Percentiles rank a stretch among this genome's conserved stretches.
phyloP scores from a whole-genome alignment of 495 filamentous ascomycete genomes.

The Glonium stellatum region DNA sequence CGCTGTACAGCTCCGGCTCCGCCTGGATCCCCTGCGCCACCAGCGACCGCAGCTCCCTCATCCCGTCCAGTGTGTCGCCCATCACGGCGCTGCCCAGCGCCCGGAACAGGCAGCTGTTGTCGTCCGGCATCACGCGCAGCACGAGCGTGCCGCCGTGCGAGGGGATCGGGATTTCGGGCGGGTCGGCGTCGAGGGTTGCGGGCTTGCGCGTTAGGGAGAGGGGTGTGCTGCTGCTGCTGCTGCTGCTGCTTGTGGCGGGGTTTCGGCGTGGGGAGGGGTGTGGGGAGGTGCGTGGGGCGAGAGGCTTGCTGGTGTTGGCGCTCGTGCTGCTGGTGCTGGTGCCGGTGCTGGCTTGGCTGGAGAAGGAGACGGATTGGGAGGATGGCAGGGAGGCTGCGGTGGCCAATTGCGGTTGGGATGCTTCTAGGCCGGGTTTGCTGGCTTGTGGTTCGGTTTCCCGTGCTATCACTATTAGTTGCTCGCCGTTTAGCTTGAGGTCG shows the following conservation, averaged over 20 bases:
- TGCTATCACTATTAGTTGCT: conserved; percentile 65
- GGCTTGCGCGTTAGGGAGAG: conserved; percentile 38
- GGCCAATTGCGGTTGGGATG: background rate
- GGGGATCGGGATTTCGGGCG: conserved; percentile 62
- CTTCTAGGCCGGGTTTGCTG: background rate
- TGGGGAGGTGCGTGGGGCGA: background rate
- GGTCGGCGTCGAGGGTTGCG: conserved; percentile 46
- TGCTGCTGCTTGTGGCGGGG: no score
- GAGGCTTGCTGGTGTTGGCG: conserved; percentile 5
- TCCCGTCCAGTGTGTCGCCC: conserved; percentile 57
- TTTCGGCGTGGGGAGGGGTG: background rate
- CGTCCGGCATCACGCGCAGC: conserved; percentile 92
- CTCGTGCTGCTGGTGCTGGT: conserved; percentile 18
- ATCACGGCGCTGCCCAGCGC: conserved; percentile 75
- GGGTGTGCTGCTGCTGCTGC: no score
- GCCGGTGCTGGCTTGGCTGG: background rate
- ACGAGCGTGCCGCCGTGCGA: conserved; percentile 60
- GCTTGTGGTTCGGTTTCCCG: conserved; percentile 31
- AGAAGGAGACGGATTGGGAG: background rate
- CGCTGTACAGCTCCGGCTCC: conserved; percentile 62
- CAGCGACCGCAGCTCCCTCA: conserved; percentile 69
- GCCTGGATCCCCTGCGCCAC: conserved; percentile 73
- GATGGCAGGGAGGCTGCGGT: background rate
- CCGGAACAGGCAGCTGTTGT: conserved; percentile 92
- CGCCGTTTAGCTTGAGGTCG: conserved; percentile 67